phyloP scores from a whole-genome alignment of 2,329 filamentous ascomycete species.

The Dactylella cylindrospora region DNA sequence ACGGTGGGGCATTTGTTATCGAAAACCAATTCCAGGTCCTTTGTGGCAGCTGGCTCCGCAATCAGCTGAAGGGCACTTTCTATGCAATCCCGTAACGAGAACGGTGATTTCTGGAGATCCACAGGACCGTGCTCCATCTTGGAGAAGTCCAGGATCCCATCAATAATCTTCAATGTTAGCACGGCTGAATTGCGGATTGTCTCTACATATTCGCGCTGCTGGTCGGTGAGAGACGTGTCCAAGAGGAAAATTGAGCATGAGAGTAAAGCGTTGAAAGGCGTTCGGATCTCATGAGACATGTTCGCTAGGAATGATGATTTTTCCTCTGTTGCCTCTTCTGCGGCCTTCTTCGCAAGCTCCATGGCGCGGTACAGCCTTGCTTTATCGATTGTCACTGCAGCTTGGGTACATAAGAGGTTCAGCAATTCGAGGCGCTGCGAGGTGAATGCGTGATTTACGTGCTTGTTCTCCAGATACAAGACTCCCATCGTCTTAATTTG shows the following conservation, averaged over 20 bases:
- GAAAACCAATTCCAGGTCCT: slow-evolving; percentile 54
- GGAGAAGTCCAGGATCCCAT: slow-evolving; percentile 68
- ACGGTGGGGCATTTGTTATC: slow-evolving; percentile 57
- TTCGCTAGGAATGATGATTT: slow-evolving; percentile 65
- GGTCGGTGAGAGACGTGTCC: slow-evolving; percentile 58
- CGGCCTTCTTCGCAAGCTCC: slow-evolving; percentile 49
- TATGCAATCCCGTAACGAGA: slow-evolving; percentile 58
- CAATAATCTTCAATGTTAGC: slow-evolving; percentile 63
- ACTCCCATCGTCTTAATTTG: slow-evolving; percentile 50
- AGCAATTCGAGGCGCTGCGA: slow-evolving; percentile 48
- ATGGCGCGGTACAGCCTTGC: slow-evolving; percentile 49
- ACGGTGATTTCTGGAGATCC: slow-evolving; percentile 60
- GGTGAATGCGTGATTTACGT: slow-evolving; percentile 49
- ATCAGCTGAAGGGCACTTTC: slow-evolving; percentile 56
- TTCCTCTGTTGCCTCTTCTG: slow-evolving; percentile 63
- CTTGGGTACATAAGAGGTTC: slow-evolving; percentile 49
- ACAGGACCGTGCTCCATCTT: slow-evolving; percentile 64
- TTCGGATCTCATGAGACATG: slow-evolving; percentile 67
- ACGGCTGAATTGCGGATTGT: slow-evolving; percentile 64
- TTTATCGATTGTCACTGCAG: slow-evolving; percentile 49
- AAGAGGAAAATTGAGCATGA: slow-evolving; percentile 62
- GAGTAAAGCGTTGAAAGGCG: slow-evolving; percentile 66
- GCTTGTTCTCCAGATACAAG: slow-evolving; percentile 49
- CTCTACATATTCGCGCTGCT: slow-evolving; percentile 61
- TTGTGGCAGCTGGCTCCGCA: slow-evolving; percentile 51